phyloP scores from a whole-genome alignment of 331 rosid species.

The Acacia pycnantha region DNA sequence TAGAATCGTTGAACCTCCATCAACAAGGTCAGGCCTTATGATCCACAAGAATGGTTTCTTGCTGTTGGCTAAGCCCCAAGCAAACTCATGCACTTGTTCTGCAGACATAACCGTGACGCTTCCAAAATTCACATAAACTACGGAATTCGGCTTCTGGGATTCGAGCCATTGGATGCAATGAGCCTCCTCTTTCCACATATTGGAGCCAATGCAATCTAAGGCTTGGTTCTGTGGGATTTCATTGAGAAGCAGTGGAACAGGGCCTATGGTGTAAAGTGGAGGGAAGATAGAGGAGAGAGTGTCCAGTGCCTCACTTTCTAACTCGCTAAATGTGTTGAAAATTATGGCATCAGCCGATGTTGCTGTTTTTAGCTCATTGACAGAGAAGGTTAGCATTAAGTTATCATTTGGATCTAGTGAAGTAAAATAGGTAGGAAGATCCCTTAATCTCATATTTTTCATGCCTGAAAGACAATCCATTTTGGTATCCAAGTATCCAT shows the following conservation, averaged over 20 bases:
- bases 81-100: neutral
- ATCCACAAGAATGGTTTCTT: neutral
- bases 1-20: neutral
- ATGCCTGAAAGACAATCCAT: neutral
- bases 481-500: neutral
- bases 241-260: neutral
- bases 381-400: neutral
- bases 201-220: neutral
- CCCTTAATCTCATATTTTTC: neutral
- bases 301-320: neutral
- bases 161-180: neutral
- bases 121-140: slow-evolving; percentile 6
- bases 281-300: neutral
- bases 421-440: neutral
- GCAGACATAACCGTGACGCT: neutral
- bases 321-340: neutral
- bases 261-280: neutral
- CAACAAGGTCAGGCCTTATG: neutral
- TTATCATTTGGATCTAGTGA: neutral
- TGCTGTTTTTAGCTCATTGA: neutral
- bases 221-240: neutral
- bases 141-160: neutral
- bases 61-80: neutral
- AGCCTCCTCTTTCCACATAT: neutral
- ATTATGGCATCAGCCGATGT: neutral